Evolutionary conservation across 2,329 filamentous ascomycete genomes (phyloP), one percentile per base, ranked within the genome.

Genomic region (Penicillium verrucosum): DNA sequence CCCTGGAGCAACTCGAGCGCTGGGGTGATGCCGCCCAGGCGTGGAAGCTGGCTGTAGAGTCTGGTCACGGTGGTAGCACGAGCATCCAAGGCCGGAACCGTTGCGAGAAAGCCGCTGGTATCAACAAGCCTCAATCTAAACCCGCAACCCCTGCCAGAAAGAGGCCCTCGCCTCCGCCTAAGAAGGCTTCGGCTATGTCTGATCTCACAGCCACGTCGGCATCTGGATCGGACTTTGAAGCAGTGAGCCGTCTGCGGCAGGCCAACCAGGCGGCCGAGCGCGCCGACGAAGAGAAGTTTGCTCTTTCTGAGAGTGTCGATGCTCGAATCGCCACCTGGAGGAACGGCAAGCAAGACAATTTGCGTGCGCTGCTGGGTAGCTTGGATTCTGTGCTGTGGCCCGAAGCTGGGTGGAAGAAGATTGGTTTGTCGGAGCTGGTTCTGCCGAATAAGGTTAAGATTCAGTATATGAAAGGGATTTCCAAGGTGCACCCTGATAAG

Each of bases 401-500:
- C 61, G 88, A 87, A 41, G 90, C 91, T 60, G 92, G 91, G 4
- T 99, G 94, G 94, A 97, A 96, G 80, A 96, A 95, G 79, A 88
- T 97, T 55, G 92, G 91, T 32, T 85, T 99, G 85, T 88, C 92
- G 62, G 94, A 99, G 77, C 75, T 99, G 65, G 89, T 99, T 51
- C 84, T 96, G 82, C 87, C 92, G 34, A 92, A 90, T 65, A 96
- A 93, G 81, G 94, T 97, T 73, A 99, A 99, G 84, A 88, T 99
- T 62, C 82, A 89, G 58, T 99, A 99, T 73, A 97, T 99, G 94
- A 97, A 96, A 83, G 94, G 93, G 6, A 97, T 99, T 82, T 90
- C 88, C 11, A 97, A 97, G 81, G 94, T 94, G 65, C 94, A 99
- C 81, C 94, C 94, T 59, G 94, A 99, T 75, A 99, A 99, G 88